Evolutionary conservation across 176 grass and related monocot genomes (phyloP).

Genomic region (Oryza meyeriana): DNA sequence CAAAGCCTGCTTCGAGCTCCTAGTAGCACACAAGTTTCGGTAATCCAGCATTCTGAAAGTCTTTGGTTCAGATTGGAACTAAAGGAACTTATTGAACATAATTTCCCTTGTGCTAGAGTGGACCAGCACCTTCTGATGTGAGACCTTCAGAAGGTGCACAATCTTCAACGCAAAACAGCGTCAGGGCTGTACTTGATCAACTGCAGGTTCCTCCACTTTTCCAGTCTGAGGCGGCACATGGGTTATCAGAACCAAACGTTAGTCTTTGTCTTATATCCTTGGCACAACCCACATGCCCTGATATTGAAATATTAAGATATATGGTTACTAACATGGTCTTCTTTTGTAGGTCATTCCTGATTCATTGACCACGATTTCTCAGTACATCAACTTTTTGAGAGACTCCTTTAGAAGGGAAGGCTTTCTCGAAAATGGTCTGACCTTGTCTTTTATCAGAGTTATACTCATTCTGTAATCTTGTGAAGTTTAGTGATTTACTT

Average conservation of each 20-base stretch:
- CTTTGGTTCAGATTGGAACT: constrained; percentile 32
- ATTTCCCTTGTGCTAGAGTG: constrained; percentile 44
- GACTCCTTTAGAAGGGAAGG: constrained; percentile 86
- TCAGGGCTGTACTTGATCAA: constrained; percentile 72
- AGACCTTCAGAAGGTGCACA: constrained; percentile 41
- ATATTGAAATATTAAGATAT: constrained; percentile 9
- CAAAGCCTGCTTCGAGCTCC: constrained; percentile 56
- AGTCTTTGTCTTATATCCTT: constrained; percentile 37
- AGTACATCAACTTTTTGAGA: constrained; percentile 79
- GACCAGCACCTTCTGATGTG: constrained; percentile 46
- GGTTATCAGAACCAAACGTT: constrained; percentile 70
- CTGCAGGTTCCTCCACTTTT: constrained; percentile 47
- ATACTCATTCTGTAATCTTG: constrained; percentile 8
- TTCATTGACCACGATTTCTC: constrained; percentile 86
- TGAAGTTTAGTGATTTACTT: constrained; percentile 33
- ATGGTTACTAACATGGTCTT: constrained; percentile 17
- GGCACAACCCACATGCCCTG: not conserved
- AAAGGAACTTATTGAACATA: constrained; percentile 31
- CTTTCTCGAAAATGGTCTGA: constrained; percentile 54
- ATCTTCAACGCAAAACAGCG: constrained; percentile 45
- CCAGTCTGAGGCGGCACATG: constrained; percentile 46
- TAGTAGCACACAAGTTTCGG: constrained; percentile 36
- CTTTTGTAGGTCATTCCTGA: constrained; percentile 79
- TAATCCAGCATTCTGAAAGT: constrained; percentile 42
- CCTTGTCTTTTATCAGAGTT: constrained; percentile 7